These are phyloP conservation scores for Holtermannia corniformis DNA, from an alignment of 768 basidiomycete genomes.

Conservation along the genomic window DNA sequence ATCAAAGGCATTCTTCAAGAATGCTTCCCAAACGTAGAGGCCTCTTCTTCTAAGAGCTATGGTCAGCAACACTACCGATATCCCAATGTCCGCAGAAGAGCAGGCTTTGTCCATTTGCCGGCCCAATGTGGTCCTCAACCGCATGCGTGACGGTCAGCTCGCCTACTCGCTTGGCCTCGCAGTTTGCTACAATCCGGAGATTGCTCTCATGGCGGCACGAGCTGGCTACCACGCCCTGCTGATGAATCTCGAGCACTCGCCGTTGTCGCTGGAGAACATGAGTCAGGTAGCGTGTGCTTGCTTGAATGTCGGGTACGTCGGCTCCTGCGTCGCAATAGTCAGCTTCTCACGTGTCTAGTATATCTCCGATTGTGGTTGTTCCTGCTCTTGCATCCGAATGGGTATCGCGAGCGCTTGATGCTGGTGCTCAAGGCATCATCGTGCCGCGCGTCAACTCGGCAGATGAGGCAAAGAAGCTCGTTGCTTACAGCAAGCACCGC, in stretches of 20 bases:
- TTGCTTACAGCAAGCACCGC: conserved; percentile 21
- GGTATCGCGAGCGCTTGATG: conserved; percentile 30
- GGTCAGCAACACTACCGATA: too few relatives aligned
- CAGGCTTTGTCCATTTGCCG: conserved; percentile 2
- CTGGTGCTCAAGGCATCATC: conserved; percentile 28
- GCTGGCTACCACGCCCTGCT: conserved; percentile 26
- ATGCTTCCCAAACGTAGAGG: too few relatives aligned
- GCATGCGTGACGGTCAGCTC: conserved; percentile 5
- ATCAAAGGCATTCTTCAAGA: too few relatives aligned
- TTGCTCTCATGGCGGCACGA: conserved; percentile 18
- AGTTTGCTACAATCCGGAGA: conserved; percentile 16
- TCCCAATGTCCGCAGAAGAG: conserved; percentile 1
- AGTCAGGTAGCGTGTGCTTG: conserved; percentile 17
- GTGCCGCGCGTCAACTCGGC: conserved; percentile 28
- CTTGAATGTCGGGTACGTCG: conserved; percentile 17
- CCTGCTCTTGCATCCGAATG: conserved; percentile 30
- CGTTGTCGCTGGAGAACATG: conserved; percentile 19
- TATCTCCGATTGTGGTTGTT: conserved; percentile 27
- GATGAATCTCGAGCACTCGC: conserved; percentile 29
- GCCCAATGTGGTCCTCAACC: conserved; percentile 6
- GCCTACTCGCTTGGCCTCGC: conserved; percentile 26
- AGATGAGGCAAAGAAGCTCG: conserved; percentile 20
- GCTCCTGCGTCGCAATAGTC: background rate
- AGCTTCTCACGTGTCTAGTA: conserved; percentile 4
- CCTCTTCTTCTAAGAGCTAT: too few relatives aligned